Base-by-base conservation (phyloP, 768 basidiomycete genomes). In the Rhizopogon sp. region DNA sequence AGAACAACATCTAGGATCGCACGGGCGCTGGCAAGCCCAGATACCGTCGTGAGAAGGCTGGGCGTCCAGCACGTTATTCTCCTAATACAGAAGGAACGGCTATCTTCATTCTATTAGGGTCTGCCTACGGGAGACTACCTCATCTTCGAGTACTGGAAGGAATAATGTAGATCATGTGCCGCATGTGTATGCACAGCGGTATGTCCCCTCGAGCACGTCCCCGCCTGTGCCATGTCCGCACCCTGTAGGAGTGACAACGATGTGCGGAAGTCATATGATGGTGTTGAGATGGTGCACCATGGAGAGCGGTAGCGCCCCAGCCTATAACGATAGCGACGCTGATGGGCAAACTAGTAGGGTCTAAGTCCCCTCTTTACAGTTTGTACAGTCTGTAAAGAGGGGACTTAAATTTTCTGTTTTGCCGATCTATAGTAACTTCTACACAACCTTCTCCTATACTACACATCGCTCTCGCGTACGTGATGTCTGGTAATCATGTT, bases 21-120 rank as follows among this genome's bases (percentile, higher is more conserved):
- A 13, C 82, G 85, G 58, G 84, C 83, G 60, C 76, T 92, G 29
- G 85, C 86, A 9, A 87, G 85, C 37, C 69, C 78, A 2, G 76
- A 82, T 58, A 75, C 78, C 13, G 66, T 77, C n/a, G 75, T 76
- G 17, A 81, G 87, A 52, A 80, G 90, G 52, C 66, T 84, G 17
- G 90, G 87, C 33, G 87, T 92, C 14, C 89, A 92, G 66, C 88
- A 87, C 66, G 83, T 91, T 41, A 87, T 90, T 63, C 81, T 90
- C 56, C 84, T 25, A 5, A 25, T 25, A 25, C 25, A 25, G 25
- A 25, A 25, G 25, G 25, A 25, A 5, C 25, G 25, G 5, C 25
- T 25, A 25, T 25, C 25, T 25, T 25, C 25, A 25, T 25, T 25
- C 25, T 25, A 25, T 25, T 25, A 25, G 4, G 4, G 4, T 25